Evolutionary conservation across 73 alveolate species (phyloP), one percentile per base, ranked within the genome.

Genomic region (Uronychia setigera): DNA sequence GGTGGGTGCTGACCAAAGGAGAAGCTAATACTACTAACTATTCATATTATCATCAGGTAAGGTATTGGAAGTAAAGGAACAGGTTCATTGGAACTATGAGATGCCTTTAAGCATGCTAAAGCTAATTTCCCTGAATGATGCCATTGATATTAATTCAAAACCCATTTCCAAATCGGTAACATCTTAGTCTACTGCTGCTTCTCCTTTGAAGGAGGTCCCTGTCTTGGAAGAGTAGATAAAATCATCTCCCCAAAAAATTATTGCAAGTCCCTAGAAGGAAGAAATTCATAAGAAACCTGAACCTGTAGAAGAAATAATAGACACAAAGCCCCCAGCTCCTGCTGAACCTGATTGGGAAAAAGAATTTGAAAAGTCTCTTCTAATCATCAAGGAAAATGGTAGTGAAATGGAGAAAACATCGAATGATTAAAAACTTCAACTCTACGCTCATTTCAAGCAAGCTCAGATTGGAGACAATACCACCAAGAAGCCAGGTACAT

Each of bases 371-470:
- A 59, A 58, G 32, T 96, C 97, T 58, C 94, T 91, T 31, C 92
- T 80, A 35, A 92, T 78, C 32, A 88, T 93, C 80, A 77, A 76
- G 28, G 89, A 94, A 59, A 84, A 84, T 81, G 96, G 85, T 35
- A 74, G 84, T 30, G 81, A 78, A n/a, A 76, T 87, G 79, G 87
- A 84, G 59, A 84, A 92, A n/a, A 74, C 91, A 35, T 86, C 97
- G 14, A 91, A 94, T 83, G 96, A 95, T 59, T 86, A 93, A 87
- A 91, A 93, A 82, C 90, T 95, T 29, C 88, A 92, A 78, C 78
- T 96, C 79, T 97, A 96, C 88, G 96, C 94, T 60, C 91, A 94
- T 77, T 97, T 87, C 90, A 97, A 97, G 89, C 98, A 97, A 93
- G 98, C 95, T 35, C 90, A 97, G 31, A 92, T 90, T 29, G 99